Base-by-base conservation (phyloP, 129 eudicot genomes). In the Saposhnikovia divaricata region DNA sequence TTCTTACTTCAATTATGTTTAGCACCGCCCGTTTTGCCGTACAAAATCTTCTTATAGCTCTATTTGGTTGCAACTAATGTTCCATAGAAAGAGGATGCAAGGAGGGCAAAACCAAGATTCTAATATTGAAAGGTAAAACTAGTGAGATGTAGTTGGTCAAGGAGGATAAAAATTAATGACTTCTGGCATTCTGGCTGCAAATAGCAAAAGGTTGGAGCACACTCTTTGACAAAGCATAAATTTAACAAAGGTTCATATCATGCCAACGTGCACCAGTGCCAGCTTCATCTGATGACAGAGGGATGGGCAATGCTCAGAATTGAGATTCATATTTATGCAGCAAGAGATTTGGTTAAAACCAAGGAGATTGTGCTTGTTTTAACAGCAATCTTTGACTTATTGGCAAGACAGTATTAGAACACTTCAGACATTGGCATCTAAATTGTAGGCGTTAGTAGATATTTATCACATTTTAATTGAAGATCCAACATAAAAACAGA, bases 241-340 rank as follows among this genome's bases (percentile, higher is more conserved):
- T 61, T 61, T 0, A 61, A 61, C 34, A 61, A 31, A 23, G 66
- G 1, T 59, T 9, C 6, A 8, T 9, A n/a, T 27, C 37, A 61
- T 61, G 69, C 69, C 69, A 61, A 9, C 27, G 34, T 61, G 66
- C 66, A 57, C 13, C 66, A 7, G 66, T 57, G 69, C 34, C 69
- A 61, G 69, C 69, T 61, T 61, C 69, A 61, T n/a, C 69, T 61
- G 34, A 25, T 25, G 69, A n/a, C 69, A 61, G 37, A 61, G 69
- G 69, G 69, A 61, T 61, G 69, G 69, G 69, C 16, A 61, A 10
- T n/a, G 69, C 34, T 61, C 15, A 25, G 69, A 61, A 25, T 61
- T 10, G 15, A n/a, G 34, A n/a, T 25, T 9, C 15, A n/a, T 3
- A 9, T 61, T 25, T n/a, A 61, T 25, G 37, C 34, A 61, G 11